Percentiles rank a stretch among this genome's conserved stretches.
Evolutionary conservation across 2,329 filamentous ascomycete genomes (phyloP).

Genomic region (Volutella citrinella): DNA sequence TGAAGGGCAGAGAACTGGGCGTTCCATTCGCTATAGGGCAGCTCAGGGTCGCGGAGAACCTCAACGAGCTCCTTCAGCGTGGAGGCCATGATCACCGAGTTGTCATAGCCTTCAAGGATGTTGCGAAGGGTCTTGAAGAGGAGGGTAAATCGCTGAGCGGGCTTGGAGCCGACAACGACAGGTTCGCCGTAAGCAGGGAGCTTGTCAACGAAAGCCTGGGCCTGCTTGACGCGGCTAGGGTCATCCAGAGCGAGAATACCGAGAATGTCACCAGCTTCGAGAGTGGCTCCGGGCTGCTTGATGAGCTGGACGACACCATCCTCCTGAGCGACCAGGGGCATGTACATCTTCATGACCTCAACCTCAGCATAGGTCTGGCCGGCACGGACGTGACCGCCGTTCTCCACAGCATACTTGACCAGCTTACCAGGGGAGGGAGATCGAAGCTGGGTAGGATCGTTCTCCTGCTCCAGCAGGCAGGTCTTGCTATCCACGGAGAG

Average conservation of each 20-base stretch:
- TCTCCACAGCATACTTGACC: constrained; percentile 96
- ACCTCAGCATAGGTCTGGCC: constrained; percentile 95
- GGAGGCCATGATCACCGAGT: constrained; percentile 89
- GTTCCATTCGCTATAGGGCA: constrained; percentile 96
- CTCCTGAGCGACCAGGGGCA: constrained; percentile 93
- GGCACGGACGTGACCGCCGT: constrained; percentile 87
- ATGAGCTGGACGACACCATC: constrained; percentile 96
- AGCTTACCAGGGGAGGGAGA: constrained; percentile 96
- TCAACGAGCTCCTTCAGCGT: constrained; percentile 87
- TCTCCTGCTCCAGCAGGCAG: constrained; percentile 95
- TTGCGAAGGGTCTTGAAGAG: constrained; percentile 77
- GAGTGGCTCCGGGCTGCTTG: constrained; percentile 97
- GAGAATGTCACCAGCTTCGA: constrained; percentile 97
- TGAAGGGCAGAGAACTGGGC: constrained; percentile 96
- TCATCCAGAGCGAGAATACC: constrained; percentile 95
- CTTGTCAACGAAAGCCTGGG: constrained; percentile 87
- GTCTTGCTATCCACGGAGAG: constrained; percentile 98
- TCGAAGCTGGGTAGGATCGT: constrained; percentile 94
- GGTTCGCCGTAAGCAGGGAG: constrained; percentile 84
- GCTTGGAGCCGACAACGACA: constrained; percentile 85
- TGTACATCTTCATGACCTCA: constrained; percentile 99
- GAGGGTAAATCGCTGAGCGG: constrained; percentile 79
- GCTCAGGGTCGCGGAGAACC: constrained; percentile 82
- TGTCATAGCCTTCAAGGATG: constrained; percentile 92
- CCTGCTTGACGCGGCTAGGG: constrained; percentile 93